phyloP scores from a whole-genome alignment of 2,329 filamentous ascomycete species.

The Epichloe aotearoae region DNA sequence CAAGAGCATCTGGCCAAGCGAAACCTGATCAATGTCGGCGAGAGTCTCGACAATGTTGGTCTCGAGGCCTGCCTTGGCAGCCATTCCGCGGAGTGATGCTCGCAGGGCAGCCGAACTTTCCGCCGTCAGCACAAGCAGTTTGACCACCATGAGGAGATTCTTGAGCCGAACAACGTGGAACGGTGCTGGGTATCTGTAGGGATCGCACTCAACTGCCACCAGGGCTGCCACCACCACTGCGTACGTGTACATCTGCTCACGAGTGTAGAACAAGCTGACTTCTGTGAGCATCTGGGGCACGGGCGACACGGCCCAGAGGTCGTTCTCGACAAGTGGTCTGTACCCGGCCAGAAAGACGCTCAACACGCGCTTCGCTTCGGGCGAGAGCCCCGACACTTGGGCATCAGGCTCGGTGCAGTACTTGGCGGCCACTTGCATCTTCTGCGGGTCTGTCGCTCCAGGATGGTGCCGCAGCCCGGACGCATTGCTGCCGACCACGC shows the following conservation, averaged over 20 bases:
- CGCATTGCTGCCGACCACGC: constrained; percentile 22
- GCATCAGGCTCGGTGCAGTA: not conserved
- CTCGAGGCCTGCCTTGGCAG: constrained; percentile 12
- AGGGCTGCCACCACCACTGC: constrained; percentile 36
- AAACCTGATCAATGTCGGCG: constrained; percentile 35
- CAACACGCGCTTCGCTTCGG: not conserved
- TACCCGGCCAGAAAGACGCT: constrained; percentile 7
- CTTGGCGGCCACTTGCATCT: constrained; percentile 7
- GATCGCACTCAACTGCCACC: constrained; percentile 32
- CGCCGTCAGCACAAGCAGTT: constrained; percentile 37
- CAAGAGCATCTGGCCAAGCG: constrained; percentile 39
- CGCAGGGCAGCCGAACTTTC: constrained; percentile 18
- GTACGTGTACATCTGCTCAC: constrained; percentile 26
- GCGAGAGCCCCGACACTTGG: not conserved
- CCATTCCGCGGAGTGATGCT: constrained; percentile 14
- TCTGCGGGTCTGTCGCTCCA: constrained; percentile 13
- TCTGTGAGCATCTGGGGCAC: constrained; percentile 31
- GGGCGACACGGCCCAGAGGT: constrained; percentile 37
- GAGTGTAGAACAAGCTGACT: constrained; percentile 30
- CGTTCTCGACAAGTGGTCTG: constrained; percentile 12
- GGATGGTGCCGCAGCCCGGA: constrained; percentile 8
- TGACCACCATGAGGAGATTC: constrained; percentile 36
- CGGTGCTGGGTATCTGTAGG: constrained; percentile 35
- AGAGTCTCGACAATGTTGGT: constrained; percentile 19
- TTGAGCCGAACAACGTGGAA: constrained; percentile 38